Base-by-base conservation (phyloP, 75 land plant genomes). In the Cunninghamia lanceolata region DNA sequence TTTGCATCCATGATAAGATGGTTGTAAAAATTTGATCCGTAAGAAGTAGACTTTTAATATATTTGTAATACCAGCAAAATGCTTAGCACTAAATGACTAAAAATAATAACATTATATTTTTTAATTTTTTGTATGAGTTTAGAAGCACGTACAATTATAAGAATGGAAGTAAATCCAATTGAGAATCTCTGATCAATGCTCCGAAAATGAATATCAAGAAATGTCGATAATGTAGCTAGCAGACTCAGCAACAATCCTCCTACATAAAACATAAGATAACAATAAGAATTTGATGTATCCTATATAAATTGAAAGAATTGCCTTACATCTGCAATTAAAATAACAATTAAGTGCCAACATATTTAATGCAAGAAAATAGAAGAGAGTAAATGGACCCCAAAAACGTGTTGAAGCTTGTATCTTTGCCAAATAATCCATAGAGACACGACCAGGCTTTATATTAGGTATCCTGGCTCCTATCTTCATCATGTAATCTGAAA, bases 401-500 rank as follows among this genome's bases (percentile, higher is more conserved):
- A 96, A 96, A 50, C 99, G 96, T 42, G 99, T 95, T 40, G 99
- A 98, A 40, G 95, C 92, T 85, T 96, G 99, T 82, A 96, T 94
- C 90, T 95, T 95, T 47, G 95, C 89, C 78, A 98, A 88, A 86
- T 96, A 95, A 81, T 94, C 99, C 34, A 96, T 87, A 40, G 99
- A 94, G 87, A 89, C 90, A 68, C 90, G 94, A 63, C 99, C 99
- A 88, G 99, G 99, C 84, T 98, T 98, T 34, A 98, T 86, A 35
- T 91, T 87, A 36, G 99, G 99, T 82, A 98, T 94, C 85, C 95
- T 92, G 30, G 99, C 99, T 76, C 99, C 99, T 91, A 96, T 98
- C 88, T 95, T 96, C 77, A 92, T 98, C 89, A 98, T 91, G 89
- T 96, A 98, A 85, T 98, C 97, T 85, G 96, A 84, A 42, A 98